Conservation (phyloP, 768 basidiomycete species). For the Hygrocybe punicea region DNA sequence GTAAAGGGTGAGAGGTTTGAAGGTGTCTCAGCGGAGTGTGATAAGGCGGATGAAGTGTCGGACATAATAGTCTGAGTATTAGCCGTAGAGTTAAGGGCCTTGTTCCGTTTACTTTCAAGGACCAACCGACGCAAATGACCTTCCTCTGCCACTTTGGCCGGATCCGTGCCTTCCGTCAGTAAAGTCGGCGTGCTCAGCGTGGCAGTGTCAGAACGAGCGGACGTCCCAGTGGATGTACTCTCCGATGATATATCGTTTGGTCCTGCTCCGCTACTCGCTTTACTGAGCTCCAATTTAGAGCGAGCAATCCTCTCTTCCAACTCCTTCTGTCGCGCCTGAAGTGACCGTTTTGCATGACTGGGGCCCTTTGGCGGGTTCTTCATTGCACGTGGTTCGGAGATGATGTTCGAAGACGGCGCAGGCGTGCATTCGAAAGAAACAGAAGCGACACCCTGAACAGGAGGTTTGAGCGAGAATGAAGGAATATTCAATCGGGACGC, state of each 20-base stretch:
- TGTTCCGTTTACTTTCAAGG: constrained; percentile 39
- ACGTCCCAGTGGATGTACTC: not conserved
- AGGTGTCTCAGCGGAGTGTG: not conserved
- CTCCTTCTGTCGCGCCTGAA: constrained; percentile 43
- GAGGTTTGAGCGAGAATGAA: not conserved
- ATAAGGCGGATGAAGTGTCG: constrained; percentile 4
- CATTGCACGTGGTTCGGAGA: constrained; percentile 40
- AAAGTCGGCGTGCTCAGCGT: not conserved
- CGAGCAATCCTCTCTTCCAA: constrained; percentile 42
- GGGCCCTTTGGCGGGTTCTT: constrained; percentile 38
- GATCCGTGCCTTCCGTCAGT: not conserved
- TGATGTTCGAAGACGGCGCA: constrained; percentile 10
- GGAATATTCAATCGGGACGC: too few relatives aligned
- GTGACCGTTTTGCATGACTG: constrained; percentile 37
- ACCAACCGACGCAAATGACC: constrained; percentile 39
- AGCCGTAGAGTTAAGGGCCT: constrained; percentile 9
- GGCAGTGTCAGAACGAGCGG: not conserved
- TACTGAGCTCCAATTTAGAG: constrained; percentile 36
- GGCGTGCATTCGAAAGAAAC: constrained; percentile 12
- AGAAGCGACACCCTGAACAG: not conserved
- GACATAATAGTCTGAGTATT: not conserved
- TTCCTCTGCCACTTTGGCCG: constrained; percentile 41
- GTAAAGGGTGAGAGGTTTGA: not conserved
- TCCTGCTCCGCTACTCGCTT: not conserved
- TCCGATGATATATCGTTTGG: not conserved